Conservation (phyloP, 371 early-diverging fungal species). For the Apophysomyces trapeziformis region DNA sequence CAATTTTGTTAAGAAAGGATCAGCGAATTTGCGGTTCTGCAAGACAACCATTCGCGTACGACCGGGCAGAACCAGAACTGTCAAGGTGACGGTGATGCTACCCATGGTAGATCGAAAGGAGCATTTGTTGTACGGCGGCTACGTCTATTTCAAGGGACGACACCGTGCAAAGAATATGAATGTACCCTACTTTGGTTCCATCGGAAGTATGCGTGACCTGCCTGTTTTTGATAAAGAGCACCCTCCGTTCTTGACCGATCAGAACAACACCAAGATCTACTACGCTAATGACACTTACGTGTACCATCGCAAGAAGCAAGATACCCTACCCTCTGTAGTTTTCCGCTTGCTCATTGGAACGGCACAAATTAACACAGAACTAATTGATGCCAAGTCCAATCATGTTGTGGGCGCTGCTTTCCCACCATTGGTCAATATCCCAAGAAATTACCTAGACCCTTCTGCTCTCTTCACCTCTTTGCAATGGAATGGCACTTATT, state of each 20-base stretch:
- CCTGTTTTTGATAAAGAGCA: conserved; percentile 35
- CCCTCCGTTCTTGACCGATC: conserved; percentile 23
- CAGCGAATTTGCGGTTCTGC: conserved; percentile 42
- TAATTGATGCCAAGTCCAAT: conserved; percentile 27
- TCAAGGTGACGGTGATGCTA: conserved; percentile 49
- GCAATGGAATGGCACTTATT: conserved; percentile 37
- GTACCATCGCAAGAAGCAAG: conserved; percentile 25
- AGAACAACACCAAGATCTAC: conserved; percentile 18
- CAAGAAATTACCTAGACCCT: neutral
- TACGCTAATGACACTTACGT: conserved; percentile 23
- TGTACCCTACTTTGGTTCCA: conserved; percentile 62
- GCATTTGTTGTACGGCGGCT: conserved; percentile 45
- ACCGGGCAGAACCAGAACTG: conserved; percentile 44
- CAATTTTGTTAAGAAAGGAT: conserved; percentile 23
- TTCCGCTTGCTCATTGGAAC: conserved; percentile 36
- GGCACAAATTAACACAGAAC: conserved; percentile 30
- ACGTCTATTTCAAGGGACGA: conserved; percentile 27
- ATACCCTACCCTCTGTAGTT: conserved; percentile 24
- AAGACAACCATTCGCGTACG: conserved; percentile 35
- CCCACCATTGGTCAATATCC: neutral
- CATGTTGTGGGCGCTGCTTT: conserved; percentile 22
- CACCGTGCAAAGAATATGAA: conserved; percentile 28
- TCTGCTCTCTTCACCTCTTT: neutral
- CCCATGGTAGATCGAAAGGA: conserved; percentile 45
- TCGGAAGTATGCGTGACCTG: conserved; percentile 47